Evolutionary conservation across 495 filamentous ascomycete species (phyloP).

Genomic region (Cryomyces minteri): DNA sequence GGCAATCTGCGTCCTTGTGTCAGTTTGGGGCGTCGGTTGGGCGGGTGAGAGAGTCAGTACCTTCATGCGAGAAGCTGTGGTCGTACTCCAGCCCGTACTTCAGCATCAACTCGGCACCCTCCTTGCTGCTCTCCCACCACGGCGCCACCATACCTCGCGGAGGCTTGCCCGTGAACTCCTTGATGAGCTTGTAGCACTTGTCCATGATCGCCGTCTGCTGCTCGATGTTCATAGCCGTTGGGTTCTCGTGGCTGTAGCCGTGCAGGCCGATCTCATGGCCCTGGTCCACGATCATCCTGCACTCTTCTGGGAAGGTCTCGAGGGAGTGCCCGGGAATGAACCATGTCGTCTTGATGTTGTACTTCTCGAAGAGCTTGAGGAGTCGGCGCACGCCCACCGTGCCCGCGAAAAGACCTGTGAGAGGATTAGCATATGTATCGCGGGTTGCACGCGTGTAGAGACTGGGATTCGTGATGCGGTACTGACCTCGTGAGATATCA

Average conservation of each 20-base stretch:
- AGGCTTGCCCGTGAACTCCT: slow-evolving; percentile 52
- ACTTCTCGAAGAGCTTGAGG: slow-evolving; percentile 58
- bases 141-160: slow-evolving; percentile 45
- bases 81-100: slow-evolving; percentile 24
- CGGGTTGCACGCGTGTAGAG: not conserved
- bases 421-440: slow-evolving; percentile 2
- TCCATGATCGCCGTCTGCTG: slow-evolving; percentile 61
- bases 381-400: slow-evolving; percentile 53
- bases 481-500: slow-evolving; percentile 42
- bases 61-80: slow-evolving; percentile 17
- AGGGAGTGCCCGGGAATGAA: slow-evolving; percentile 70
- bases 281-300: slow-evolving; percentile 49
- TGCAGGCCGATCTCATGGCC: slow-evolving; percentile 52
- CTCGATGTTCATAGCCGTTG: slow-evolving; percentile 48
- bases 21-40: too few species aligned
- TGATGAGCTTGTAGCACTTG: slow-evolving; percentile 55
- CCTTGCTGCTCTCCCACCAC: slow-evolving; percentile 31
- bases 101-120: slow-evolving; percentile 29
- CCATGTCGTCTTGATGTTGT: slow-evolving; percentile 69
- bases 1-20: slow-evolving; percentile 27
- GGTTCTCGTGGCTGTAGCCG: slow-evolving; percentile 64
- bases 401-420: slow-evolving; percentile 47
- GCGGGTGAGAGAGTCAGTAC: not conserved
- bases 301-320: slow-evolving; percentile 64
- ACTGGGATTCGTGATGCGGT: not conserved